Base-by-base conservation (phyloP, 2,329 filamentous ascomycete genomes). In the Pseudocercospora musae region DNA sequence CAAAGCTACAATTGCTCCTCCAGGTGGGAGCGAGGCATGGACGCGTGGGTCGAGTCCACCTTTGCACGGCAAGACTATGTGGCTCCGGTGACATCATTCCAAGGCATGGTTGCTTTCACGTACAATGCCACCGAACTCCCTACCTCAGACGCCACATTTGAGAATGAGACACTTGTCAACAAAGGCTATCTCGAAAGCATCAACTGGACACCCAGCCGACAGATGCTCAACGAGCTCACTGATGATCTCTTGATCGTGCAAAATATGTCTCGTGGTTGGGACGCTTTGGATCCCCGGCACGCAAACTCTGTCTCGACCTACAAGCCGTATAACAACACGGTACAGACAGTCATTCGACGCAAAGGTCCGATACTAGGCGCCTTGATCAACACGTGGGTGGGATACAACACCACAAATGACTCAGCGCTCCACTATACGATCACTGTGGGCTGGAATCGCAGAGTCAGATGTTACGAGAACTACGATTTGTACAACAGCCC, bases 171-270 rank as follows among this genome's bases (percentile, higher is more conserved):
- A 13, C 20, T 46, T 13, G 8, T 21, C 8, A 13, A 25, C 9
- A 10, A 21, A 21, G 18, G 44, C 11, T 10, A 20, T 4, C 21
- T 21, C 11, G 50, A 63, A 9, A 20, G 15, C 8, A 29, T 63
- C 4, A 42, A 40, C 13, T 73, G 69, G 70, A 49, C 60, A 4
- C 66, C 71, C 0, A 69, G 50, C 49, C 68, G 69, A 9, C 69
- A 72, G 40, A 52, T 69, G 8, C 44, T 73, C 33, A 29, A 58
- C 1, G 56, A 62, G 13, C 46, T 72, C 0, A 66, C 59, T 10
- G 53, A 57, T 18, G 68, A 70, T 37, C 58, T 29, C 5, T 1
- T n/a, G 1, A 48, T 37, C 27, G 44, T 64, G 13, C 13, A 8
- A 3, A 31, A 37, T 6, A 56, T 62, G 6, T 62, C 62, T 3